Base-by-base conservation (phyloP, 306 rosid genomes). In the Herpetospermum pedunculosum region DNA sequence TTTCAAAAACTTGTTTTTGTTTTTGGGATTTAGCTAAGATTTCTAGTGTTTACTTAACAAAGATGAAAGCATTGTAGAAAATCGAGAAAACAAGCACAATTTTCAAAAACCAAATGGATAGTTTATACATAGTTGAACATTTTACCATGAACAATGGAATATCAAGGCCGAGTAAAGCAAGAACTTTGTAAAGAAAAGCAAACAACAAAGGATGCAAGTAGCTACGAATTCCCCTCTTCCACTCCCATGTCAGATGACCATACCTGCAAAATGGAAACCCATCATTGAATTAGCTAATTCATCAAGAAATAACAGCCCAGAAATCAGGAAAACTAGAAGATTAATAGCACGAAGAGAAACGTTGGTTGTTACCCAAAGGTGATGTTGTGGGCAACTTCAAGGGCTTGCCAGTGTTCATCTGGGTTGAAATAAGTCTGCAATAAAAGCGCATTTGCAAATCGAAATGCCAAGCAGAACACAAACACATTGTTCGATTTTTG, bases 321-420 rank as follows among this genome's bases (percentile, higher is more conserved):
- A 60, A 60, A 60, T 8, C 44, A 8, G 44, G 14, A 37, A 37
- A 34, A 32, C 21, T 19, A 63, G 21, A 63, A n/a, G 26, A 30
- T 13, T 2, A 60, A 6, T 13, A 60, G 7, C 35, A 34, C 3
- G 13, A 67, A 64, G 62, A 73, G 29, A 18, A 26, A 58, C 43
- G 10, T 9, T n/a, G n/a, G n/a, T n/a, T n/a, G n/a, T n/a, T 85
- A 89, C 92, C 97, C 99, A 26, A 89, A 94, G 28, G 85, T 83
- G 81, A 94, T 78, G 54, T 81, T 81, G 77, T 94, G 99, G n/a
- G 97, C 97, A 30, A 91, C 96, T 76, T 94, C 97, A 10, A 92
- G 96, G 43, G 95, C 90, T 47, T 94, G 99, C 97, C 99, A 91
- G 74, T 91, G 95, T 84, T 94, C 99, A 81, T 94, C 99, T 6